A percentile compares a stretch with the other conserved stretches of the same genome.
phyloP scores from a whole-genome alignment of 352 stramenopile genomes.

The Blastocystis sp. region DNA sequence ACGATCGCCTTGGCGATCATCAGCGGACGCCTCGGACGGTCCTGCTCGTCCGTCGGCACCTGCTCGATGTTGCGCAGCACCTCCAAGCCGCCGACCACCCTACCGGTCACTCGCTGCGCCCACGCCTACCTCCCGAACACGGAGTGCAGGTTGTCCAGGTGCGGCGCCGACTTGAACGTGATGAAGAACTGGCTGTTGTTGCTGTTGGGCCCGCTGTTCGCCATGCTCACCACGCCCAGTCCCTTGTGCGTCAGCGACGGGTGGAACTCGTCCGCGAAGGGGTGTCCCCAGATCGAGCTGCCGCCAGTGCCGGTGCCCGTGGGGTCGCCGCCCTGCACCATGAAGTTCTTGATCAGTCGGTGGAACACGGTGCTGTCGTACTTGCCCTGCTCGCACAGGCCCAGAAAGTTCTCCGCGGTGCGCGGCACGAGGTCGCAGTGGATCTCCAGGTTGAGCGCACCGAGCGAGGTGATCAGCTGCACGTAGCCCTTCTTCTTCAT shows the following conservation, averaged over 20 bases:
- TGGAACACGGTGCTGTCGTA: constrained; percentile 94
- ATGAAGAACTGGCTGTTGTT: constrained; percentile 99
- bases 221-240: constrained; percentile 91
- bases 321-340: constrained; percentile 90
- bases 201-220: constrained; percentile 91
- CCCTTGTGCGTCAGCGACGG: constrained; percentile 88
- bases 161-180: constrained; percentile 90
- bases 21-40: constrained; percentile 84
- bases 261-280: constrained; percentile 96
- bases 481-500: constrained; percentile 95
- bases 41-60: constrained; percentile 81
- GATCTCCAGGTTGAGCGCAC: constrained; percentile 92
- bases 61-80: constrained; percentile 83
- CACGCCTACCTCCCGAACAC: constrained; percentile 86
- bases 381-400: constrained; percentile 87
- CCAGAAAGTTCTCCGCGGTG: constrained; percentile 94
- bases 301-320: constrained; percentile 90
- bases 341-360: constrained; percentile 93
- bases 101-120: background rate
- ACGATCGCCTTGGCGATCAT: constrained; percentile 83
- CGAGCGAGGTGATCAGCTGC: constrained; percentile 89
- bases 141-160: constrained; percentile 97
- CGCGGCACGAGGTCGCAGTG: constrained; percentile 93
- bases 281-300: constrained; percentile 89
- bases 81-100: constrained; percentile 88